Conservation (phyloP, 495 filamentous ascomycete genomes). For the Recurvomyces mirabilis region DNA sequence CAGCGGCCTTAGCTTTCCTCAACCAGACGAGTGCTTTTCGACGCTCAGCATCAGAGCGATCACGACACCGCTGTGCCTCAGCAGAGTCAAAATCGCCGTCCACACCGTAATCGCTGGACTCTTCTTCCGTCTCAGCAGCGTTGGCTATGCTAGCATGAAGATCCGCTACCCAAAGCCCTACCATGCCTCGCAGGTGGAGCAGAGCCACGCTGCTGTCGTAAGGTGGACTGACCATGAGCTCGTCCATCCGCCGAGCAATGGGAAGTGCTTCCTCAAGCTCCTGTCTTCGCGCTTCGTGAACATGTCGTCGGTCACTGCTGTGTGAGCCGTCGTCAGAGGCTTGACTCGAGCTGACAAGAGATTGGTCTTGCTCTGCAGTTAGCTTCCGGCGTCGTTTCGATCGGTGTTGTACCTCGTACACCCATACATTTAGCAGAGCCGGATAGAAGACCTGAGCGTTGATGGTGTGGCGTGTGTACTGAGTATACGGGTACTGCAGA, state of each 20-base stretch:
- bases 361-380: not conserved
- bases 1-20: not conserved
- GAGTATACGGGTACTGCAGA: conserved; percentile 48
- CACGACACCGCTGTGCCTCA: not conserved
- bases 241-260: conserved; percentile 53
- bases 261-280: conserved; percentile 40
- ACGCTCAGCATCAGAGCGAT: not conserved
- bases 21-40: not conserved
- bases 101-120: not conserved
- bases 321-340: not conserved
- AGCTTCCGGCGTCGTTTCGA: conserved; percentile 18
- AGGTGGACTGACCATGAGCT: conserved; percentile 50
- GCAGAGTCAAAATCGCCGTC: not conserved
- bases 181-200: conserved; percentile 52
- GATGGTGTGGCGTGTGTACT: conserved; percentile 12
- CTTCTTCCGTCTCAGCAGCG: not conserved
- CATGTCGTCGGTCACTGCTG: conserved; percentile 1
- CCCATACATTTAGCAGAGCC: conserved; percentile 56
- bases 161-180: conserved; percentile 57
- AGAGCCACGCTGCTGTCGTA: conserved; percentile 49
- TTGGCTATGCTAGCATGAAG: conserved; percentile 25
- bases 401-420: conserved; percentile 47
- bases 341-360: too few relatives aligned
- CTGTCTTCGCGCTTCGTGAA: conserved; percentile 16
- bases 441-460: conserved; percentile 51